These are phyloP conservation scores for Trichoderma simmonsii DNA, from an alignment of 2,329 filamentous ascomycete species.

Conservation along the genomic window DNA sequence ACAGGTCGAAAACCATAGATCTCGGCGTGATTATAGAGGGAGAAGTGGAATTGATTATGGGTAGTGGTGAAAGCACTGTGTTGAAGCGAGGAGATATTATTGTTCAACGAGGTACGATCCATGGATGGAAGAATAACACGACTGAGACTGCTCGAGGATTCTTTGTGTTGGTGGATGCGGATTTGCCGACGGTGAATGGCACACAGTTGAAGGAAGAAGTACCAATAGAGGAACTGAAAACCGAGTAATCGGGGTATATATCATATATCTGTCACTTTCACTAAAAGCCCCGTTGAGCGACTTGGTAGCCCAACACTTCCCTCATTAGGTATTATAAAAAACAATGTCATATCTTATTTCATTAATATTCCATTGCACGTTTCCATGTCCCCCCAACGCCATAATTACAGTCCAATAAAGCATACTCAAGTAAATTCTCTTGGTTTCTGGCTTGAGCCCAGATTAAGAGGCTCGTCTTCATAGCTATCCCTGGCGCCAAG, in stretches of 20 bases:
- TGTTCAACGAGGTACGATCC: not conserved
- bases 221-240: not conserved
- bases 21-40: not conserved
- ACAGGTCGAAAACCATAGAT: not conserved
- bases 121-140: not conserved
- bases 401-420: not conserved
- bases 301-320: not conserved
- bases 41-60: not conserved
- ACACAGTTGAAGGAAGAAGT: not conserved
- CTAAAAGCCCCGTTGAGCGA: not conserved
- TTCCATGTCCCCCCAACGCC: slow-evolving; percentile 24
- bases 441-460: slow-evolving; percentile 29
- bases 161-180: not conserved
- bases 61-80: not conserved
- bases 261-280: not conserved
- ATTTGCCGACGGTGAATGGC: not conserved
- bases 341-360: not conserved
- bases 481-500: slow-evolving; percentile 30
- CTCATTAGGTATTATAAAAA: not conserved
- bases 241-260: not conserved
- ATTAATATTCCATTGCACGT: not conserved
- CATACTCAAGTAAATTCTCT: slow-evolving; percentile 32
- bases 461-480: slow-evolving; percentile 33
- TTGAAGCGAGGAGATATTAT: not conserved
- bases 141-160: not conserved